Conservation (phyloP, 179 eudicot genomes). For the Amaranthus tricolor region DNA sequence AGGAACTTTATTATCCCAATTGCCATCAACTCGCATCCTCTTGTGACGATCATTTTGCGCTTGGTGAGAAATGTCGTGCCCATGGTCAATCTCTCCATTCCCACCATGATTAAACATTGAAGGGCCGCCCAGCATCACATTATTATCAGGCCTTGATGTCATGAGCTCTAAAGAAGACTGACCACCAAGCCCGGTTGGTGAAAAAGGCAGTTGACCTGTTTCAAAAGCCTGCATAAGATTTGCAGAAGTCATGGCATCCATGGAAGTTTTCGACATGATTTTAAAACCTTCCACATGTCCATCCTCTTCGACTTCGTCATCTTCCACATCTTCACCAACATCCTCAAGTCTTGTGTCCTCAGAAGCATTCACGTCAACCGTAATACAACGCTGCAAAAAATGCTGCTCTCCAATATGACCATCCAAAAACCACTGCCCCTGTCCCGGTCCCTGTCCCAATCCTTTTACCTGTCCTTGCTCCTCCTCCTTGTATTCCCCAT, state of each 20-base stretch:
- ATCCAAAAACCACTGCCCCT: conserved; percentile 49
- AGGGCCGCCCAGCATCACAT: conserved; percentile 31
- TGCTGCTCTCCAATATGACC: conserved; percentile 42
- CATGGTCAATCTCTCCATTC: conserved; percentile 48
- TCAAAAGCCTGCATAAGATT: conserved; percentile 60
- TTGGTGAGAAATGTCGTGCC: conserved; percentile 37
- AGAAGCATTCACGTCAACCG: conserved; percentile 27
- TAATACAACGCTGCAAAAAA: conserved; percentile 54
- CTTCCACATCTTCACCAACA: conserved; percentile 33
- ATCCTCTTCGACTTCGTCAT: conserved; percentile 43
- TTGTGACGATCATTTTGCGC: conserved; percentile 37
- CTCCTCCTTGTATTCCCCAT: conserved; percentile 41
- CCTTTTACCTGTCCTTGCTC: conserved; percentile 47
- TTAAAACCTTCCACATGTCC: conserved; percentile 47
- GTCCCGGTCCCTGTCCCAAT: conserved; percentile 47
- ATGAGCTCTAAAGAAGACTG: conserved; percentile 45
- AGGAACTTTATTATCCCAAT: conserved; percentile 41
- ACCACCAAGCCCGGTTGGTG: conserved; percentile 37
- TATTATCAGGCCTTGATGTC: conserved; percentile 40
- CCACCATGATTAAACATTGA: conserved; percentile 29
- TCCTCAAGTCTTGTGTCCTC: conserved; percentile 37
- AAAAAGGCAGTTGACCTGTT: conserved; percentile 39
- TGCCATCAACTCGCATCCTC: conserved; percentile 51
- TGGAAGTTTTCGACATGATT: conserved; percentile 28
- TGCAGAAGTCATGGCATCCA: conserved; percentile 43